These are phyloP conservation scores for Fusarium abutilonis DNA, from an alignment of 2,329 filamentous ascomycete genomes.

Conservation along the genomic window DNA sequence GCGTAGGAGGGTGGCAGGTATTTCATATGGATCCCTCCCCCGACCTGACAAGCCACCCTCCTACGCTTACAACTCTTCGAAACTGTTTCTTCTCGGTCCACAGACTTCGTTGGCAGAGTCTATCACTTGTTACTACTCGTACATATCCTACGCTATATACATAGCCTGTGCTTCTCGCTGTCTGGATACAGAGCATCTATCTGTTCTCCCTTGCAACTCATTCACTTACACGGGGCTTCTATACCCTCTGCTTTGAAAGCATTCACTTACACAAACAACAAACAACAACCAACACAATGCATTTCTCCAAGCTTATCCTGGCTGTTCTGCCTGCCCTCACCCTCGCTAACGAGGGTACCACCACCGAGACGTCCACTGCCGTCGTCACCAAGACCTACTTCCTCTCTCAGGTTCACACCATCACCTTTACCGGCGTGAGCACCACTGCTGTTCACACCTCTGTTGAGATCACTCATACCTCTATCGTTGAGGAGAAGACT, in stretches of 20 bases:
- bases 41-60: slow-evolving; percentile 28
- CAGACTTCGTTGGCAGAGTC: slow-evolving; percentile 69
- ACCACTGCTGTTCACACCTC: slow-evolving; percentile 46
- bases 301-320: slow-evolving; percentile 56
- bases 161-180: slow-evolving; percentile 29
- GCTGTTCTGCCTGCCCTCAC: slow-evolving; percentile 65
- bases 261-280: slow-evolving; percentile 36
- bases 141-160: slow-evolving; percentile 39
- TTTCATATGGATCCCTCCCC: slow-evolving; percentile 40
- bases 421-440: slow-evolving; percentile 48
- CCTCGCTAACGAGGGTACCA: slow-evolving; percentile 53
- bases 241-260: slow-evolving; percentile 39
- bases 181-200: slow-evolving; percentile 47
- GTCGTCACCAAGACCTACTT: slow-evolving; percentile 63
- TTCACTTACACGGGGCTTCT: slow-evolving; percentile 22
- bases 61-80: slow-evolving; percentile 35
- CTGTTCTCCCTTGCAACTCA: slow-evolving; percentile 21
- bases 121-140: slow-evolving; percentile 39
- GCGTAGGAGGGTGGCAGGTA: slow-evolving; percentile 25
- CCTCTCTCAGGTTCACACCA: slow-evolving; percentile 58
- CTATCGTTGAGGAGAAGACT: slow-evolving; percentile 31
- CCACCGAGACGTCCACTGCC: slow-evolving; percentile 61
- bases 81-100: slow-evolving; percentile 42
- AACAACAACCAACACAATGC: slow-evolving; percentile 48
- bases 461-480: slow-evolving; percentile 23